Percentiles rank a stretch among this genome's conserved stretches.
These are phyloP conservation scores for Eucalyptus cloeziana DNA, from an alignment of 345 rosid species.

Conservation along the genomic window DNA sequence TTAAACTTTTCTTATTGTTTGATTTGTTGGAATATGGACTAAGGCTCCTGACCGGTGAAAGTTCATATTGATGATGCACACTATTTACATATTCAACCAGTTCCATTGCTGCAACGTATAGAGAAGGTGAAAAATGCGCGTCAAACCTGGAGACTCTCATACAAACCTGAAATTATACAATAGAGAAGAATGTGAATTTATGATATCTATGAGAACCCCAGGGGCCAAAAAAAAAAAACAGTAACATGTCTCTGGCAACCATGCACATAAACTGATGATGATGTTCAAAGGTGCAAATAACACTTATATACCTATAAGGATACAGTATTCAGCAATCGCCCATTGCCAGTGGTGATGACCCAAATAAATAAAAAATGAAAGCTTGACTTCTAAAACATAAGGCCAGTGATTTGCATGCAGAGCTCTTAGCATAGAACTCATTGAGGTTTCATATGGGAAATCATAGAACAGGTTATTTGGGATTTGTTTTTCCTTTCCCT, in stretches of 20 bases:
- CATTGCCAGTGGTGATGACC: neutral
- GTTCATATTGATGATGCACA: slow-evolving; percentile 21
- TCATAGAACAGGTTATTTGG: neutral
- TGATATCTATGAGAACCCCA: neutral
- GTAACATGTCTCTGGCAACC: neutral
- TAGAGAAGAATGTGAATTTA: neutral
- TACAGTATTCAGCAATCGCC: neutral
- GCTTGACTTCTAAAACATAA: neutral
- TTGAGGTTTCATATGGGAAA: neutral
- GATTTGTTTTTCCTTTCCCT: neutral
- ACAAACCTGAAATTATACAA: slow-evolving; percentile 44
- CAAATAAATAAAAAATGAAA: neutral
- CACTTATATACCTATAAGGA: neutral
- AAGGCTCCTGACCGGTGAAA: neutral
- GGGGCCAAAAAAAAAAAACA: neutral
- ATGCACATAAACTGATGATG: neutral
- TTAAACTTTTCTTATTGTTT: slow-evolving; percentile 11
- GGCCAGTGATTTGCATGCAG: neutral
- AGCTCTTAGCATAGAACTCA: neutral
- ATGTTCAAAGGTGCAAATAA: neutral
- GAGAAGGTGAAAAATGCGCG: slow-evolving; percentile 45
- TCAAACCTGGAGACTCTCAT: slow-evolving; percentile 17
- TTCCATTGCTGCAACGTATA: slow-evolving; percentile 34
- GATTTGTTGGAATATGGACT: neutral
- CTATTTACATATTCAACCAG: slow-evolving; percentile 37